Base-by-base conservation (phyloP, 2,329 filamentous ascomycete genomes). In the Shiraia bambusicola region DNA sequence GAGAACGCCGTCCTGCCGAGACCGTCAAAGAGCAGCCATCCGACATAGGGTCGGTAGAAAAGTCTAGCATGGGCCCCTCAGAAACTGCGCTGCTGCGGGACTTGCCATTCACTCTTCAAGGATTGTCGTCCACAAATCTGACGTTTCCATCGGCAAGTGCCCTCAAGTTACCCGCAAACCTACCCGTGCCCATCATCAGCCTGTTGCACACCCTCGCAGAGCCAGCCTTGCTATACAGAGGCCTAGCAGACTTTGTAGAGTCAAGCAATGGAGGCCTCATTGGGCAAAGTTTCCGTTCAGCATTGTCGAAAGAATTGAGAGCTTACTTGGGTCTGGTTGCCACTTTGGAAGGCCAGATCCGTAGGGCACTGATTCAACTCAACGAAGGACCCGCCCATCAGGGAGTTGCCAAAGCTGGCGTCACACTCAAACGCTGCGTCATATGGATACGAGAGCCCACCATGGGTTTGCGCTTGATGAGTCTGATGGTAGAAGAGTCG, bases 401-500 rank as follows among this genome's bases (percentile, higher is more conserved):
- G 31, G 85, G 86, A 2, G 82, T 94, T 38, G 86, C 88, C 5
- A 93, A 91, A 58, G 85, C 88, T 1, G 90, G 91, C 2, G 92
- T 98, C 11, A 98, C 93, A 0, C 74, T 98, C 36, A 97, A 97
- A 68, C 79, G 93, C 64, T 97, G 92, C 58, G 87, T 98, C 2
- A 87, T 98, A 16, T 98, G 94, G 94, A 97, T 91, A 7, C 82
- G 92, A 54, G 94, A 98, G 68, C 89, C 93, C 6, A 98, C 93
- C 1, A 94, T 97, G 85, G 93, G 91, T 1, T 71, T 98, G 54
- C 83, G 93, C 12, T 75, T 98, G 40, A 91, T 98, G 87, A 94
- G 88, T 58, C 70, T 95, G 43, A 95, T 98, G 59, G 89, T 94
- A 0, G 91, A 97, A 63, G 88, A 95, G 64, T 89, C 92, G 1